These are phyloP conservation scores for Trichoderma simmonsii DNA, from an alignment of 2,329 filamentous ascomycete species.

Conservation along the genomic window DNA sequence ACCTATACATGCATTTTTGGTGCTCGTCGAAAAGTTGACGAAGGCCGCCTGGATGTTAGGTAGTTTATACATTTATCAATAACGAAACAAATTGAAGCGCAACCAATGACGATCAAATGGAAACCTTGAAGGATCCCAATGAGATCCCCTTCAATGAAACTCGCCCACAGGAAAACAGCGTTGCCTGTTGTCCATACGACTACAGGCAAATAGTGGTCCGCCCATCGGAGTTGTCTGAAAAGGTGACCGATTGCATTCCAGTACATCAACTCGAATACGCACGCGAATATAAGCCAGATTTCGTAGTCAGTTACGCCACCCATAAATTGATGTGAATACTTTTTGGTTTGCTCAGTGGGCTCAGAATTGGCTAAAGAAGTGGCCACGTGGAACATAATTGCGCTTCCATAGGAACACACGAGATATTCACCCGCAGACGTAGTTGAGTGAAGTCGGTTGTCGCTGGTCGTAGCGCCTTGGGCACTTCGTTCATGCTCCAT, in stretches of 20 bases:
- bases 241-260: accelerated
- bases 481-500: neutral
- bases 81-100: neutral
- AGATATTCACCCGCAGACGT: neutral
- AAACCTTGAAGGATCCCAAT: neutral
- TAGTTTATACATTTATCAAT: neutral
- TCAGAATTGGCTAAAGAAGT: neutral
- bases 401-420: neutral
- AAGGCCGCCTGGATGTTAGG: neutral
- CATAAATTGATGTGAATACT: too few species aligned
- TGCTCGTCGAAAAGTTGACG: neutral
- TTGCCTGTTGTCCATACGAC: neutral
- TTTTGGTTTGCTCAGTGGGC: neutral
- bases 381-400: neutral
- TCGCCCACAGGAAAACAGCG: neutral
- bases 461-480: neutral
- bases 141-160: neutral
- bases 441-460: neutral
- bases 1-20: neutral
- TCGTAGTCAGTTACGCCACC: neutral
- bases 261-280: neutral
- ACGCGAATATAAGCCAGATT: neutral
- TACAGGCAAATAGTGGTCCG: neutral
- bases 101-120: neutral
- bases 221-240: neutral